Base-by-base conservation (phyloP, 1,139 yeast genomes). In the Yueomyces sp. region DNA sequence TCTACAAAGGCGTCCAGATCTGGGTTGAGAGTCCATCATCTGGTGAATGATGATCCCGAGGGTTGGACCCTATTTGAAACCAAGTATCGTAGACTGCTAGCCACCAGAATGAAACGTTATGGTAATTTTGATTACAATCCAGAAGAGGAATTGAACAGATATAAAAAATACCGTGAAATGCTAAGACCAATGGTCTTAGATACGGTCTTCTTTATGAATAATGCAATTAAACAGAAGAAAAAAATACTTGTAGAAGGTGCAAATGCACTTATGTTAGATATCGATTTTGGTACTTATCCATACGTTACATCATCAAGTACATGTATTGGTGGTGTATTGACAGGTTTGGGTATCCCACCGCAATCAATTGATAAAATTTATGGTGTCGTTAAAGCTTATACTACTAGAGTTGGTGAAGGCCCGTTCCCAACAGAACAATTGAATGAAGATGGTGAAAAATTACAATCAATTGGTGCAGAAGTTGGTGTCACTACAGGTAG, bases 401-500 rank as follows among this genome's bases (percentile, higher is more conserved):
- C 98, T 41, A 91, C 98, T 37, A 80, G 99, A 67, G 99, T 91
- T 46, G 99, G 99, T 57, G 97, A 87, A 60, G 99, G 99, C 50
- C 98, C 99, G 35, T 91, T 91, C 83, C 97, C 99, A 49, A 81
- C 97, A 46, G 99, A 91, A 68, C 97, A 89, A 65, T 75, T 89
- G 63, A 87, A 91, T 64, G 78, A 70, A 37, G 76, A 70, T 43
- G 99, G 99, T 58, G 95, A 83, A 59, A 76, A 78, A 51, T 73
- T 91, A 59, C 98, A 93, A 66, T 68, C 72, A 41, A 84, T 89
- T 50, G 99, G 99, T 56, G 95, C 91, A 46, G 96, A 91, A 67
- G 86, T 64, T 60, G 99, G 99, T 66, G 99, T 91, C 52, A 91
- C 99, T 53, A 91, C 99, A 38, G 98, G 99, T 52, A 83, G 99